Conservation (phyloP, 495 filamentous ascomycete species). For the Ascodesmis nigricans region DNA sequence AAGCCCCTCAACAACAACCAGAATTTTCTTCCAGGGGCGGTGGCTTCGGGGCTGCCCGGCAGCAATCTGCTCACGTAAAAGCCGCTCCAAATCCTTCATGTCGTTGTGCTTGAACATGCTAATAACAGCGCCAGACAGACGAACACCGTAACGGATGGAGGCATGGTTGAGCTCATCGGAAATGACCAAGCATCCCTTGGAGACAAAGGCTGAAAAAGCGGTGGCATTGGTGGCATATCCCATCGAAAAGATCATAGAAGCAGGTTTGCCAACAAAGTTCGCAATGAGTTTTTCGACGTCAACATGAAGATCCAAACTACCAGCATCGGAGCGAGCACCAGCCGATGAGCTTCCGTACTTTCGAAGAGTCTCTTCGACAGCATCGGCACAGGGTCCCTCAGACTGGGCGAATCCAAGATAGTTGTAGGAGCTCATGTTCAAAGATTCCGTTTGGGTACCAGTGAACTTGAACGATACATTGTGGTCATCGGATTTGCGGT, state of each 20-base stretch:
- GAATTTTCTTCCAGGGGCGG: slow-evolving; percentile 94
- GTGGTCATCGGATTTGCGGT: slow-evolving; percentile 68
- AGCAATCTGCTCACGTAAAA: slow-evolving; percentile 74
- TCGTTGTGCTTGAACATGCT: slow-evolving; percentile 94
- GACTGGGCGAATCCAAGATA: slow-evolving; percentile 97
- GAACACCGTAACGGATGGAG: slow-evolving; percentile 84
- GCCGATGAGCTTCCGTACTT: slow-evolving; percentile 62
- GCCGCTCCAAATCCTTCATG: slow-evolving; percentile 63
- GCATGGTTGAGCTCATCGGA: slow-evolving; percentile 96
- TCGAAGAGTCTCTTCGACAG: slow-evolving; percentile 62
- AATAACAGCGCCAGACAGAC: slow-evolving; percentile 85
- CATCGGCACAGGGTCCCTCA: slow-evolving; percentile 87
- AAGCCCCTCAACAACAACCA: slow-evolving; percentile 86
- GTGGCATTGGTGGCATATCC: slow-evolving; percentile 87
- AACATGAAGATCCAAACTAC: slow-evolving; percentile 64
- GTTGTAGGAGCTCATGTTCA: slow-evolving; percentile 98
- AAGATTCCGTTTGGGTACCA: slow-evolving; percentile 78
- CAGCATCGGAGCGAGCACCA: slow-evolving; percentile 62
- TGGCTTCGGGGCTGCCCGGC: slow-evolving; percentile 94
- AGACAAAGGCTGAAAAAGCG: slow-evolving; percentile 71
- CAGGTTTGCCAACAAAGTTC: slow-evolving; percentile 76
- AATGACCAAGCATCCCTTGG: slow-evolving; percentile 78
- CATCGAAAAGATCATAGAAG: slow-evolving; percentile 96
- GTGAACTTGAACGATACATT: slow-evolving; percentile 71
- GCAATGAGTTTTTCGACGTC: slow-evolving; percentile 83